Evolutionary conservation across 257 asterid genomes (phyloP).

Genomic region (Echium plantagineum): DNA sequence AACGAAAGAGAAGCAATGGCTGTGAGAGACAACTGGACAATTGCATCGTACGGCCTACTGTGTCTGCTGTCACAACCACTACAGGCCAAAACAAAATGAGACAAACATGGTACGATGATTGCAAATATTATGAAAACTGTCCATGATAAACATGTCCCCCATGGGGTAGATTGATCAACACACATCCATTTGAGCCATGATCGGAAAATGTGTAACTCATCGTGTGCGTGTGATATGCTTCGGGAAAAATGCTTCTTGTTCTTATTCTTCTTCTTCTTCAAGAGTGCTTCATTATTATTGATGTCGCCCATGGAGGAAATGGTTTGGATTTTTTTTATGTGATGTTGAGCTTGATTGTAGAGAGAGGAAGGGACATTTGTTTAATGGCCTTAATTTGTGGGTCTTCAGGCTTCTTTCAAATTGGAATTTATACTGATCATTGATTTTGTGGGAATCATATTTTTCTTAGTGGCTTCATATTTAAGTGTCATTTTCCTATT

Average conservation of each 20-base stretch:
- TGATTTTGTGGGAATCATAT: too few species aligned
- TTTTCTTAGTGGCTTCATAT: too few species aligned
- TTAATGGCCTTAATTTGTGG: not conserved
- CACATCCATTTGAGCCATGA: constrained; percentile 84
- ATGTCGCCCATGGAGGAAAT: constrained; percentile 33
- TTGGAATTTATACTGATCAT: too few species aligned
- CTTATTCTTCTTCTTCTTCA: constrained; percentile 10
- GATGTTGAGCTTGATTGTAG: not conserved
- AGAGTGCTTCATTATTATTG: constrained; percentile 10
- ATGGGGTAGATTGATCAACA: constrained; percentile 69
- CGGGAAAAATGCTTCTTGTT: constrained; percentile 31
- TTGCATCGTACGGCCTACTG: constrained; percentile 61
- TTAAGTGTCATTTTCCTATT: too few species aligned
- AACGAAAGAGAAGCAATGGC: constrained; percentile 61
- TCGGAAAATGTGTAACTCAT: constrained; percentile 63
- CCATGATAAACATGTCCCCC: constrained; percentile 64
- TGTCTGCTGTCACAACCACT: constrained; percentile 58
- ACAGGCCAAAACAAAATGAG: constrained; percentile 67
- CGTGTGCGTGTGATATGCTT: constrained; percentile 50
- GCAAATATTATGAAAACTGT: constrained; percentile 40
- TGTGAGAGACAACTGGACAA: constrained; percentile 81
- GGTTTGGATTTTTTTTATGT: too few species aligned
- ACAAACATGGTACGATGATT: constrained; percentile 54
- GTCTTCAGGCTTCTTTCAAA: not conserved
- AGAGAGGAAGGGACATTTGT: not conserved